These are phyloP conservation scores for Emydomyces testavorans DNA, from an alignment of 2,329 filamentous ascomycete species.

Conservation along the genomic window DNA sequence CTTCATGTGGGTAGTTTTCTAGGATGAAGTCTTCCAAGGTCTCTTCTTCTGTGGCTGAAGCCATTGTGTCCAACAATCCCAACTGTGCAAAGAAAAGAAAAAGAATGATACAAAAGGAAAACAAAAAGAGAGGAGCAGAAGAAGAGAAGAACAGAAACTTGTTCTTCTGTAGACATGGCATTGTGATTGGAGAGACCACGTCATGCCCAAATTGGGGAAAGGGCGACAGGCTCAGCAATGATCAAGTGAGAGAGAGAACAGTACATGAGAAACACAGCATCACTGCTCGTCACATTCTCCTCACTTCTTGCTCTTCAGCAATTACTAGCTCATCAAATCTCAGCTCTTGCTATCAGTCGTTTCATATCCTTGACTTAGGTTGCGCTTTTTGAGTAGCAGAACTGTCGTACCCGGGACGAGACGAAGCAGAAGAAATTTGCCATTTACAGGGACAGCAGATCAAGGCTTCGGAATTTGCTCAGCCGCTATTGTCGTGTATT, in stretches of 20 bases:
- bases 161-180: slow-evolving; percentile 3
- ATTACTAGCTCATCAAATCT: not conserved
- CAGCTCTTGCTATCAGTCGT: no score
- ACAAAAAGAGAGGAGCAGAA: not conserved
- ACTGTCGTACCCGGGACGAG: no score
- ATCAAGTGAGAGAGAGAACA: slow-evolving; percentile 1
- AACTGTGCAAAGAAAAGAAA: not conserved
- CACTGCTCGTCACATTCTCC: not conserved
- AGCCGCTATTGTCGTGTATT: no score
- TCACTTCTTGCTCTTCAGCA: not conserved
- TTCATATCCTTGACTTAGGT: no score
- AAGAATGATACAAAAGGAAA: not conserved
- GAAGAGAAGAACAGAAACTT: not conserved
- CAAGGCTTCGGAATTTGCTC: no score
- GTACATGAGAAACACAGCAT: not conserved
- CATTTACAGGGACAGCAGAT: no score
- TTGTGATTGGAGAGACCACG: slow-evolving; percentile 1
- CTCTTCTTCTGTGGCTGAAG: slow-evolving; percentile 3
- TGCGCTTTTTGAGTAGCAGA: no score
- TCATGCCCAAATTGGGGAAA: slow-evolving; percentile 11
- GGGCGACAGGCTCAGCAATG: slow-evolving; percentile 12
- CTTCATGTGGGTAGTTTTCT: slow-evolving; percentile 6
- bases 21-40: slow-evolving; percentile 1
- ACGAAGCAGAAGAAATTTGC: no score
- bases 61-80: slow-evolving; percentile 1